Conservation (phyloP, 164 flowering plant species). For the Platanus orientalis region DNA sequence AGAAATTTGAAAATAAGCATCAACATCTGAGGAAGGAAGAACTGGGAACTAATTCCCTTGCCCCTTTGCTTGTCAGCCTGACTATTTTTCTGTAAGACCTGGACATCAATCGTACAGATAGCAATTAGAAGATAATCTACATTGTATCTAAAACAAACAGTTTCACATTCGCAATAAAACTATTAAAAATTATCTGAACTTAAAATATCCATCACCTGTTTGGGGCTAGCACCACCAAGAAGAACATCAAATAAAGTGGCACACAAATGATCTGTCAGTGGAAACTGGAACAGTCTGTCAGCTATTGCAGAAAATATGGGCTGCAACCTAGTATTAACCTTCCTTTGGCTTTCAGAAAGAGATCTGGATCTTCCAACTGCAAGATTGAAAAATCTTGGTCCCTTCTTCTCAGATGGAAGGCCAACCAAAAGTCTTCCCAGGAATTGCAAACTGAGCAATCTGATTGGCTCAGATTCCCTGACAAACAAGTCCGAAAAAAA, state of each 20-base stretch:
- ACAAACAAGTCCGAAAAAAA: conserved; percentile 9
- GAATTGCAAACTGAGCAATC: conserved; percentile 88
- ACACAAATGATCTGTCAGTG: conserved; percentile 74
- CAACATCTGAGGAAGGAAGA: conserved; percentile 84
- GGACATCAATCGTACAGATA: conserved; percentile 13
- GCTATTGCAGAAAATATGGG: conserved; percentile 71
- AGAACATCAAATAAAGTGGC: conserved; percentile 96
- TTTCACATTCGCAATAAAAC: not conserved
- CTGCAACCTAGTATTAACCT: conserved; percentile 45
- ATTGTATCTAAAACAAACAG: not conserved
- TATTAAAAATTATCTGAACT: not conserved
- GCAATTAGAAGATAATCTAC: not conserved
- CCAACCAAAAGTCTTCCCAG: conserved; percentile 92
- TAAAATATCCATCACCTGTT: conserved; percentile 56
- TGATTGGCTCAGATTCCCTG: conserved; percentile 88
- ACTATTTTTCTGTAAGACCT: conserved; percentile 80
- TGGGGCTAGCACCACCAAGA: conserved; percentile 99
- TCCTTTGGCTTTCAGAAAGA: conserved; percentile 55
- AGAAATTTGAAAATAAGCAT: conserved; percentile 75
- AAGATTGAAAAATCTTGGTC: conserved; percentile 70
- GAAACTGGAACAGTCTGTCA: conserved; percentile 80
- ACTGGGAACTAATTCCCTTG: conserved; percentile 61
- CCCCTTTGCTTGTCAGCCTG: conserved; percentile 59
- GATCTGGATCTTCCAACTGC: conserved; percentile 69
- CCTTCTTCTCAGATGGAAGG: conserved; percentile 91